Conservation (phyloP, 805 yeast genomes). For the Ogataea angusta region DNA sequence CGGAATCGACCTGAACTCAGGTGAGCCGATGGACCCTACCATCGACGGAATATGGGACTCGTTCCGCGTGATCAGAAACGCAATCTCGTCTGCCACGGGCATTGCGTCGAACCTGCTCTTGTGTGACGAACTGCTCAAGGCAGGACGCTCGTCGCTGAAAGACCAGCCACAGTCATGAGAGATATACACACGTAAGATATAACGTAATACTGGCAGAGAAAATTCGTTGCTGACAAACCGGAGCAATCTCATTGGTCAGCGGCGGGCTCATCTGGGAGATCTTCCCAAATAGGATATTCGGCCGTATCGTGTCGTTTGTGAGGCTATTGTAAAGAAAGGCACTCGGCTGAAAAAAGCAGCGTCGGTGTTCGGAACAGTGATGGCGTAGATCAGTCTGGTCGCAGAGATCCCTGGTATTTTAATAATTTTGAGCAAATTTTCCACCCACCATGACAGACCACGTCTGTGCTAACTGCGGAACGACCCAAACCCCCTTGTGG, state of each 20-base stretch:
- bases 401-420: background rate
- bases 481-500: constrained; percentile 58
- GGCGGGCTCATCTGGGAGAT: background rate
- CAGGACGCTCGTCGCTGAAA: constrained; percentile 90
- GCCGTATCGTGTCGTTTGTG: background rate
- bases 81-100: constrained; percentile 87
- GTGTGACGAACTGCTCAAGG: constrained; percentile 95
- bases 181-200: background rate
- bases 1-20: constrained; percentile 86
- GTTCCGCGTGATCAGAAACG: constrained; percentile 89
- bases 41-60: constrained; percentile 97
- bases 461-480: constrained; percentile 52
- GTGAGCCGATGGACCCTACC: constrained; percentile 94
- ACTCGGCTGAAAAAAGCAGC: background rate
- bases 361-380: background rate
- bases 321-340: background rate
- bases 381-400: background rate
- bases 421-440: background rate
- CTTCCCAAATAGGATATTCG: background rate
- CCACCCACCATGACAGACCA: constrained; percentile 22
- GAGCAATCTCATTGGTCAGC: background rate
- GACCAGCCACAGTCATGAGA: constrained; percentile 27
- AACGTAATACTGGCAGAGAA: background rate
- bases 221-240: background rate
- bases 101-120: constrained; percentile 87